Base-by-base conservation (phyloP, 768 basidiomycete species). In the Pulveroboletus ravenelii region DNA sequence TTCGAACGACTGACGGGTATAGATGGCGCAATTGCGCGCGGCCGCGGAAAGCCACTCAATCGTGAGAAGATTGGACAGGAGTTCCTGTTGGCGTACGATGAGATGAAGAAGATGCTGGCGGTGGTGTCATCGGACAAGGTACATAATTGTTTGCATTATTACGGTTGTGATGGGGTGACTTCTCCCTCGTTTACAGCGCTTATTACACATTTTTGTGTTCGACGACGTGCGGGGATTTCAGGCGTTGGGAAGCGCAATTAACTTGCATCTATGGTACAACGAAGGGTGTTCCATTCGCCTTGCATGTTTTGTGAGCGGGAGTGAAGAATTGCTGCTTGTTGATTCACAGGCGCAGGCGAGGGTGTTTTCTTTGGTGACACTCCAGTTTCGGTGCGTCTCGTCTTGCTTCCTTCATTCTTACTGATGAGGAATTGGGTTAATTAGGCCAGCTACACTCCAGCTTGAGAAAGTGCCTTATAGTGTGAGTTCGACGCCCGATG, bases 321-420 rank as follows among this genome's bases (percentile, higher is more conserved):
- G 61, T 30, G 82, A 84, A 47, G 82, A 84, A 39, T 51, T 84
- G 18, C 55, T 80, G 0, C 62, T 84, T 0, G 61, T 82, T 12
- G 81, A 84, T 48, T 69, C 70, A 3, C 56, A 52, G 17, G 66
- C 64, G 2, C 64, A 72, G 32, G 78, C 71, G 1, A 67, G 81
- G 3, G 70, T 83, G 18, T 81, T 75, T 50, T 83, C 82, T 2
- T 62, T 81, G 18, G 65, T 76, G 3, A 77, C 78, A 1, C 72
- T 78, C 57, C 77, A 79, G 52, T 81, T 80, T 43, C 65, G 81
- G 81, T 82, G 34, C 35, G 70, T 55, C 14, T 9, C 14, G 18
- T 6, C 3, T 27, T 27, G 2, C 1, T 15, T 5, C 17, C 20
- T 35, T 8, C 5, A 6, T 27, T 14, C 18, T 18, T 20, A 5